Evolutionary conservation across 805 yeast genomes (phyloP), one percentile per base, ranked within the genome.

Genomic region (Saturnispora silvae): DNA sequence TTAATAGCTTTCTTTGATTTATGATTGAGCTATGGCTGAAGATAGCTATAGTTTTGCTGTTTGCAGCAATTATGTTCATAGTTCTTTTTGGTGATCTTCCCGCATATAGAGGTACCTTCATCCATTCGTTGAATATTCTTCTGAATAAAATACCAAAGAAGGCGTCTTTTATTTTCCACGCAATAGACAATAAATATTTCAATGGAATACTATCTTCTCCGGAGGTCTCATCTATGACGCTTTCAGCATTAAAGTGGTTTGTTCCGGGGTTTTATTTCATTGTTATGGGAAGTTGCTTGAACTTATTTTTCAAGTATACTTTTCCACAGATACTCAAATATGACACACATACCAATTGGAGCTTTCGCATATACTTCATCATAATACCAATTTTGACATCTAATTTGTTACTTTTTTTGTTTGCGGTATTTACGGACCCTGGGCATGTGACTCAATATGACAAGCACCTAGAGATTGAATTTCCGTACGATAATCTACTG

Each of bases 11-110:
- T 8, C 26, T 18, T 13, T 20, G 24, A 32, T 11, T 16, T 15
- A 14, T 15, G 15, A 27, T 34, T 17, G 3, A n/a, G 17, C 10
- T 33, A 23, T 22, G 37, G 20, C 15, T 33, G 4, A 10, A 37
- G 3, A 6, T 44, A 7, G 14, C 16, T 4, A 8, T 30, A 5
- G 26, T 48, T 3, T 20, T 49, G 7, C 1, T 47, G 0, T 35
- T 51, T 9, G 29, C 43, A 1, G 2, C 28, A 2, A 10, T 57
- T 4, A 43, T 61, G 7, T 43, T 53, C n/a, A 34, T 67, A 1
- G 44, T 64, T 5, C 49, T 72, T 10, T 68, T 72, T 46, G 77
- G 77, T 0, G 72, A 71, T 45, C 56, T 66, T 19, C 77, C 77
- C 1, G 35, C 40, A 11, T 54, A 49, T 30, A 35, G 66, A 31